Percentiles rank a stretch among this genome's conserved stretches.
These are phyloP conservation scores for Whalleya microplaca DNA, from an alignment of 2,329 filamentous ascomycete genomes.

Conservation along the genomic window DNA sequence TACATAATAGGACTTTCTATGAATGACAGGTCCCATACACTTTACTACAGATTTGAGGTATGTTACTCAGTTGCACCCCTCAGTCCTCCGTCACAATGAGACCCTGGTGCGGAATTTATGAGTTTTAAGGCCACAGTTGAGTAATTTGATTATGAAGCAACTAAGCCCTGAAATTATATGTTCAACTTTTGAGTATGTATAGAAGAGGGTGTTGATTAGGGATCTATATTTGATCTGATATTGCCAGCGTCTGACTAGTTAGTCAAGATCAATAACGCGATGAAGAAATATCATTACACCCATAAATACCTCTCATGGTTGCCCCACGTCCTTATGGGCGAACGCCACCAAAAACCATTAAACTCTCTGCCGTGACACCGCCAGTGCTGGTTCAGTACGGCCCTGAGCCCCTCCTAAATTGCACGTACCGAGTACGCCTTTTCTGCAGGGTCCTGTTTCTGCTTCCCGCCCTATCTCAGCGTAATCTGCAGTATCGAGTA, in stretches of 20 bases:
- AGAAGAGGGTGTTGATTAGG: no score
- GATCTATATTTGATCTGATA: not conserved
- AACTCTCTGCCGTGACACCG: not conserved
- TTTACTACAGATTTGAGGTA: not conserved
- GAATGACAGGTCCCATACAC: not conserved
- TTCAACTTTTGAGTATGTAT: no score
- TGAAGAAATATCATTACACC: not conserved
- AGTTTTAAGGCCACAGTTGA: no score
- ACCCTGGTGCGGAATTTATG: no score
- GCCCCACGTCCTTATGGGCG: not conserved
- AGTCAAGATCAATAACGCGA: not conserved
- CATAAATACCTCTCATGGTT: not conserved
- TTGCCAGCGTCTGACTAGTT: no score
- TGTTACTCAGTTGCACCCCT: no score
- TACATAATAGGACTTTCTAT: not conserved
- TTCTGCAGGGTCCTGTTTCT: not conserved
- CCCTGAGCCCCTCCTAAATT: not conserved
- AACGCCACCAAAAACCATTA: not conserved
- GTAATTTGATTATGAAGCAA: no score
- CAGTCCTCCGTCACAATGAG: not conserved
- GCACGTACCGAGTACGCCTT: not conserved
- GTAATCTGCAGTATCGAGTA: conserved; percentile 10
- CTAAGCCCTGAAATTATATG: no score
- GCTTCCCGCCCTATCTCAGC: conserved; percentile 7
- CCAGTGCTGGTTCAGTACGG: not conserved